A percentile compares a stretch with the other conserved stretches of the same genome.
Conservation (phyloP, 202 grass and related monocot species). For the Zizania palustris region DNA sequence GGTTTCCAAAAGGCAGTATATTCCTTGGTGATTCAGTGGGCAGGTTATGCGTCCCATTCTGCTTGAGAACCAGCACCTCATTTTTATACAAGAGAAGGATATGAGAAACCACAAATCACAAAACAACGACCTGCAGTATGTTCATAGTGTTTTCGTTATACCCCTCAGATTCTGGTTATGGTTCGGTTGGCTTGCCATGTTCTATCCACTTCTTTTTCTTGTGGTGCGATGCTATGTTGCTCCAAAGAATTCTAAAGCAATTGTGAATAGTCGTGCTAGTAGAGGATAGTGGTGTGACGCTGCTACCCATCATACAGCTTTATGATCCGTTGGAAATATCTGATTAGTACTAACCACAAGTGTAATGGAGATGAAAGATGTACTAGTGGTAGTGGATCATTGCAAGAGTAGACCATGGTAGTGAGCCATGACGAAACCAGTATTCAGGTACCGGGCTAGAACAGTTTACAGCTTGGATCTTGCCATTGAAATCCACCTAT, state of each 20-base stretch:
- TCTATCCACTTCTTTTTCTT: constrained; percentile 38
- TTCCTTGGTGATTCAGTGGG: constrained; percentile 42
- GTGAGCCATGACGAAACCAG: background rate
- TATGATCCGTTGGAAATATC: constrained; percentile 19
- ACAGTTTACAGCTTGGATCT: background rate
- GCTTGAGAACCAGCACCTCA: constrained; percentile 38
- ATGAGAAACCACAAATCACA: constrained; percentile 15
- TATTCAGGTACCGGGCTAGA: background rate
- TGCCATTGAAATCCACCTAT: background rate
- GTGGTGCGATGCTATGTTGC: constrained; percentile 19
- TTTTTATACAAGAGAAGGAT: constrained; percentile 4
- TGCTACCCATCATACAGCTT: constrained; percentile 36
- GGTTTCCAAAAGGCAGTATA: constrained; percentile 37
- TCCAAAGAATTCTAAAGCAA: constrained; percentile 22
- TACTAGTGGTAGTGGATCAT: background rate
- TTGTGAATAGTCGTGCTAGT: constrained; percentile 12
- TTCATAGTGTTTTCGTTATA: background rate
- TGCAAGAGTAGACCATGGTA: background rate
- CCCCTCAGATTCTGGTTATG: constrained; percentile 19
- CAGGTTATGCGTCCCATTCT: constrained; percentile 21
- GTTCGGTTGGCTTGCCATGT: constrained; percentile 34
- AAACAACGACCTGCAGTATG: constrained; percentile 24
- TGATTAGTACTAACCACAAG: background rate
- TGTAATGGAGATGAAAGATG: background rate
- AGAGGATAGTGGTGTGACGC: constrained; percentile 39